These are phyloP conservation scores for Articulospora tetracladia DNA, from an alignment of 495 filamentous ascomycete genomes.

Conservation along the genomic window DNA sequence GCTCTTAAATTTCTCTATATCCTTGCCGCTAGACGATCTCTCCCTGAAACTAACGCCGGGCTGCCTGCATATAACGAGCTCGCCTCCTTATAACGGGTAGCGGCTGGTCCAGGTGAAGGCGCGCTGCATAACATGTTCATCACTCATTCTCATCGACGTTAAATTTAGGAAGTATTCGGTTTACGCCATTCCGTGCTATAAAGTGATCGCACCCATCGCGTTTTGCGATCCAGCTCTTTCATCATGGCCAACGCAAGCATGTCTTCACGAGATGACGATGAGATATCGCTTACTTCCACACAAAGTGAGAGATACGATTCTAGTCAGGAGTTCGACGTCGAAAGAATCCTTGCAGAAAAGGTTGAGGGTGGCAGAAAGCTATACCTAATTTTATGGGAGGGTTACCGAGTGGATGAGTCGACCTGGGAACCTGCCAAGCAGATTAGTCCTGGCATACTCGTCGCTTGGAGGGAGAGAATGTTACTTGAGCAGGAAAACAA, in stretches of 20 bases:
- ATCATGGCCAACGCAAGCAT: not conserved
- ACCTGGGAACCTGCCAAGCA: conserved; percentile 62
- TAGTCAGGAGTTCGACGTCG: conserved; percentile 34
- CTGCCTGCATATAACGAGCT: not conserved
- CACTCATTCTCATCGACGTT: not conserved
- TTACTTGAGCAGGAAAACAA: conserved; percentile 37
- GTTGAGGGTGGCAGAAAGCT: conserved; percentile 31
- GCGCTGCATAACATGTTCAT: not conserved
- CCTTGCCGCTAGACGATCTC: too few relatives aligned
- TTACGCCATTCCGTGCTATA: not conserved
- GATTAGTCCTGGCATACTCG: conserved; percentile 43
- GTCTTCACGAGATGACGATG: conserved; percentile 35
- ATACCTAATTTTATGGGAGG: conserved; percentile 66
- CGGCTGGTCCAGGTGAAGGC: too few relatives aligned
- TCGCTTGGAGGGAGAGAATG: conserved; percentile 52
- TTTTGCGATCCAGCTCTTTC: not conserved
- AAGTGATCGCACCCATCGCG: not conserved
- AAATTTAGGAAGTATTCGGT: not conserved
- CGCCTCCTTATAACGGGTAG: too few relatives aligned
- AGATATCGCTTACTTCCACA: conserved; percentile 61
- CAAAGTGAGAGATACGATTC: conserved; percentile 35
- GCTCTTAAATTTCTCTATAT: too few relatives aligned
- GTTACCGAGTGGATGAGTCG: conserved; percentile 51
- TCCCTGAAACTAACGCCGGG: not conserved
- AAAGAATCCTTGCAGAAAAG: conserved; percentile 49